Evolutionary conservation across 2,329 filamentous ascomycete genomes (phyloP), one percentile per base, ranked within the genome.

Genomic region (Ilyonectria robusta): DNA sequence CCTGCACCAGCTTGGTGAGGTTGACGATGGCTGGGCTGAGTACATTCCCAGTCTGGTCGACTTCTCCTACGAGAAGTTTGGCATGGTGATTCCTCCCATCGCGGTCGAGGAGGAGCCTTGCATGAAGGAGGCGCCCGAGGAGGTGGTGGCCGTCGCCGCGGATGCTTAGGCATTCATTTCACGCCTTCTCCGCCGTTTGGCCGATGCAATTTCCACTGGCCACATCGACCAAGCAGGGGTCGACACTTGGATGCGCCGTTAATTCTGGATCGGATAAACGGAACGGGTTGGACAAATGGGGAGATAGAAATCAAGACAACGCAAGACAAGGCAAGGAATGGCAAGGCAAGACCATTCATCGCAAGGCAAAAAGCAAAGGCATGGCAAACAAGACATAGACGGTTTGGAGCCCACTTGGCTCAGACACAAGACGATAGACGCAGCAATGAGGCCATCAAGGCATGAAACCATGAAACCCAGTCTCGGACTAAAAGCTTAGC

Each of bases 11-110:
- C 76, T 89, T 2, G 89, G 89, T 1, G 84, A 89, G 76, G 59
- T 86, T 13, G 85, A 81, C 55, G 89, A 92, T 70, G 89, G 89
- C 15, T 91, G 89, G 89, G 88, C 84, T 1, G 84, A 90, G 76
- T 87, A 89, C 72, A 78, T 86, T 59, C 71, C 77, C 26, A 84
- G 80, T 21, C 78, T 91, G 29, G 84, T 83, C 57, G 75, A 83
- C 44, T 91, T 91, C 67, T 87, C 88, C 0, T 91, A 89, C 63
- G 83, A 84, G 31, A 86, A 82, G 76, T 91, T 88, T 67, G 88
- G 88, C 48, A 90, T 91, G 37, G 79, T 82, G n/a, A 75, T 88
- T 2, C 85, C 69, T 70, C 81, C 44, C 59, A 73, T 64, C 1
- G 81, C 83, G 62, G 84, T 85, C 10, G 84, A 87, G 67, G 57